Conservation (phyloP, 75 land plant species). For the Selaginella tamariscina region DNA sequence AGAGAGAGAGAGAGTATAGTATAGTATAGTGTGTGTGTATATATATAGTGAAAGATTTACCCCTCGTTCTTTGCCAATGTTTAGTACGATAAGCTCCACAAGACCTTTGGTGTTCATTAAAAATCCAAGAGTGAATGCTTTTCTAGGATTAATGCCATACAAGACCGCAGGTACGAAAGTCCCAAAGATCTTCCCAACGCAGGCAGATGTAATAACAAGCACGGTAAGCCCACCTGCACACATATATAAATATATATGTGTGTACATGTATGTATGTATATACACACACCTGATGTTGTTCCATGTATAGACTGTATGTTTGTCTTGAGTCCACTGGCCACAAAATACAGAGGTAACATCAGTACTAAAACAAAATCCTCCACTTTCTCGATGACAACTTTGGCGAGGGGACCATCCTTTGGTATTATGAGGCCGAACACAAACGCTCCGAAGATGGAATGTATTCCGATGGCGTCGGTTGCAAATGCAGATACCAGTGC, state of each 20-base stretch:
- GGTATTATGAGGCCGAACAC: slow-evolving; percentile 52
- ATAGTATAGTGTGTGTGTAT: no score
- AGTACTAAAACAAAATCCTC: slow-evolving; percentile 45
- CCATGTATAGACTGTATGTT: slow-evolving; percentile 29
- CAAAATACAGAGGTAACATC: slow-evolving; percentile 47
- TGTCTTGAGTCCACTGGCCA: slow-evolving; percentile 50
- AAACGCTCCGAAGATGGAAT: slow-evolving; percentile 51
- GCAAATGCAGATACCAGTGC: slow-evolving; percentile 39
- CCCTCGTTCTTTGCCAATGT: slow-evolving; percentile 51
- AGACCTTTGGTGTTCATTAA: slow-evolving; percentile 53
- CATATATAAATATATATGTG: no score
- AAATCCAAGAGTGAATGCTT: slow-evolving; percentile 36
- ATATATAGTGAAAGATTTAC: slow-evolving; percentile 15
- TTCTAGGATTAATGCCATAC: slow-evolving; percentile 22
- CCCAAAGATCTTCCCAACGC: slow-evolving; percentile 41
- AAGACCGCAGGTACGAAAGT: slow-evolving; percentile 30
- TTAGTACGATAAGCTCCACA: slow-evolving; percentile 48
- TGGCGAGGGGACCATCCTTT: slow-evolving; percentile 32
- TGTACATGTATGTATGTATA: no score
- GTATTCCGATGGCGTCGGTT: slow-evolving; percentile 48
- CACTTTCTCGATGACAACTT: slow-evolving; percentile 35
- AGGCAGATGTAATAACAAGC: slow-evolving; percentile 35
- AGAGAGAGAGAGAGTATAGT: no score
- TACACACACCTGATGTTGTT: slow-evolving; percentile 19
- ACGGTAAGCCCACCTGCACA: slow-evolving; percentile 32